phyloP scores from a whole-genome alignment of 441 rosid genomes.

The Gossypium lobatum region DNA sequence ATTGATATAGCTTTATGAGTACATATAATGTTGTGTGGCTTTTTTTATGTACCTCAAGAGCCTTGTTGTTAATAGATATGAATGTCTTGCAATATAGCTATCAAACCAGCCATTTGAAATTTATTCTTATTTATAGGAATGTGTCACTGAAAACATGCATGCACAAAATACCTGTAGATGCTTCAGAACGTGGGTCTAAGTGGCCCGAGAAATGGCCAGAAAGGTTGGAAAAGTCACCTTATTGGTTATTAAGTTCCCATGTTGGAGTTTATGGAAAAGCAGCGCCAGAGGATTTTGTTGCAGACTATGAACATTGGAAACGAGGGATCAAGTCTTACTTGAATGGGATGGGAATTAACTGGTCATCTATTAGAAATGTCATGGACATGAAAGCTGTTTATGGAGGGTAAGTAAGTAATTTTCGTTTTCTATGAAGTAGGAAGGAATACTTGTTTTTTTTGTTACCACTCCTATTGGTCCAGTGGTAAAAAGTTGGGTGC shows the following conservation, averaged over 20 bases:
- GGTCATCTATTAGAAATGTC: constrained; percentile 5
- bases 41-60: background rate
- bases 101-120: background rate
- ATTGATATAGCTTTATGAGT: background rate
- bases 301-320: constrained; percentile 3
- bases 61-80: background rate
- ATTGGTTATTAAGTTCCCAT: constrained; percentile 12
- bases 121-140: constrained; percentile 43
- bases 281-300: constrained; percentile 3
- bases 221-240: constrained; percentile 2
- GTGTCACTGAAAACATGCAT: constrained; percentile 83
- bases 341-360: constrained; percentile 1
- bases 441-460: no score
- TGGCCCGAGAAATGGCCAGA: constrained; percentile 7
- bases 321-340: background rate
- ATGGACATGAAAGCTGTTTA: constrained; percentile 11
- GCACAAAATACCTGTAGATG: constrained; percentile 17
- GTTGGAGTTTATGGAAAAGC: constrained; percentile 7
- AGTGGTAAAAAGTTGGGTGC: no score
- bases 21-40: background rate
- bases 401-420: constrained; percentile 2
- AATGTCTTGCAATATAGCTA: background rate
- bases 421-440: background rate
- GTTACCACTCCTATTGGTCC: no score
- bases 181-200: constrained; percentile 9